phyloP scores from a whole-genome alignment of 192 early-diverging fungal species.

The Coemansia sp. region DNA sequence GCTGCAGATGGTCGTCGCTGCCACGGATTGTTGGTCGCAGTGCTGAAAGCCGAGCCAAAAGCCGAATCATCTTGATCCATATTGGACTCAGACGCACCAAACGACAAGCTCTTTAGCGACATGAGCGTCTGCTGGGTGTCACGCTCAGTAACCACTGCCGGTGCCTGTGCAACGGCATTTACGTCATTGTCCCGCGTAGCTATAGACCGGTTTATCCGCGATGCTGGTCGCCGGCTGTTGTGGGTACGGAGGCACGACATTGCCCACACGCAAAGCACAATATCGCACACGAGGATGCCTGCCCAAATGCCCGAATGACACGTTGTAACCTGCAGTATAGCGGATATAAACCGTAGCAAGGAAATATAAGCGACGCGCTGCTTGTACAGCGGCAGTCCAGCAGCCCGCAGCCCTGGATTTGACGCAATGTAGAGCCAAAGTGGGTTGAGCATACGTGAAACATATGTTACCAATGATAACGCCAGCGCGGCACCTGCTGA shows the following conservation, averaged over 20 bases:
- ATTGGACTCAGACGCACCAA: conserved; percentile 40
- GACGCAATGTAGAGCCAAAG: conserved; percentile 40
- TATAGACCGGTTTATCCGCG: conserved; percentile 1
- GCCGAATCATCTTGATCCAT: conserved; percentile 43
- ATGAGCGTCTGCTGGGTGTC: conserved; percentile 16
- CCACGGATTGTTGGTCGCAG: conserved; percentile 4
- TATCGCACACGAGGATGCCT: conserved; percentile 11
- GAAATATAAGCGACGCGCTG: conserved; percentile 21
- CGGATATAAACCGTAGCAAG: conserved; percentile 13
- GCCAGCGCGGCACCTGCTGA: conserved; percentile 1
- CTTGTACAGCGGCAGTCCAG: conserved; percentile 33
- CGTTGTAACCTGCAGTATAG: conserved; percentile 1
- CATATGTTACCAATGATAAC: conserved; percentile 19
- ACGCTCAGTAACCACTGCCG: neutral
- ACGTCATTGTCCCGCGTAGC: neutral
- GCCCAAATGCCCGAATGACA: conserved; percentile 6
- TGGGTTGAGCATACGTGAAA: conserved; percentile 35
- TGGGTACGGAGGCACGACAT: conserved; percentile 9
- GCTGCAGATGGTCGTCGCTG: conserved; percentile 3
- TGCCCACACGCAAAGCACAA: conserved; percentile 24
- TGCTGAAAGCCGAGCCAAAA: conserved; percentile 14
- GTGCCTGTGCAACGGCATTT: neutral
- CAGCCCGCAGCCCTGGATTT: conserved; percentile 27
- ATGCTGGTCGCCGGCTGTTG: conserved; percentile 14
- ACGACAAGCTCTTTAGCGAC: conserved; percentile 37